A percentile compares a stretch with the other conserved stretches of the same genome.
These are phyloP conservation scores for Galerina sulciceps DNA, from an alignment of 768 basidiomycete genomes.

Conservation along the genomic window DNA sequence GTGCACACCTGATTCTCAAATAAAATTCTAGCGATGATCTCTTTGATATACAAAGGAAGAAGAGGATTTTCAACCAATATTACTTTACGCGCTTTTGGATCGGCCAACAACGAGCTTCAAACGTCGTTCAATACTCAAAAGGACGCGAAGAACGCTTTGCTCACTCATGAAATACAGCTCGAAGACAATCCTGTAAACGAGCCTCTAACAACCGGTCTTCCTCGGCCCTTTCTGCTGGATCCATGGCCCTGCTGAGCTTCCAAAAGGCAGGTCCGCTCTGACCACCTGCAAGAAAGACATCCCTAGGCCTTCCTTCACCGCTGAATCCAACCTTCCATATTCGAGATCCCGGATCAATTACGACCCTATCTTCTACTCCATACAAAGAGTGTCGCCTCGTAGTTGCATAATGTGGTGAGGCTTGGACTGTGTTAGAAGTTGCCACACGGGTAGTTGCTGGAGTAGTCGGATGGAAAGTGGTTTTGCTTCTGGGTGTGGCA, in stretches of 20 bases:
- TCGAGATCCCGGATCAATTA: constrained; percentile 92
- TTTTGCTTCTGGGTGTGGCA: constrained; percentile 43
- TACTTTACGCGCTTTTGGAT: constrained; percentile 94
- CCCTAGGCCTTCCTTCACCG: constrained; percentile 89
- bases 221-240: constrained; percentile 65
- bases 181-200: constrained; percentile 66
- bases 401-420: constrained; percentile 85
- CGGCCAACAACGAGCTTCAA: constrained; percentile 85
- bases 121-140: constrained; percentile 23
- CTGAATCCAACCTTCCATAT: constrained; percentile 99
- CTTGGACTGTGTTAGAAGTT: constrained; percentile 50
- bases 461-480: constrained; percentile 48
- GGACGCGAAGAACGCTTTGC: constrained; percentile 27
- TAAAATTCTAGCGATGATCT: constrained; percentile 80
- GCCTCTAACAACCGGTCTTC: constrained; percentile 75
- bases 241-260: constrained; percentile 59
- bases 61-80: constrained; percentile 91
- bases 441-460: constrained; percentile 60
- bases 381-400: constrained; percentile 92
- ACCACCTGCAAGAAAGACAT: constrained; percentile 72
- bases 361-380: constrained; percentile 93
- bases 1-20: constrained; percentile 85
- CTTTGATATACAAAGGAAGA: constrained; percentile 85
- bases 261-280: constrained; percentile 54
- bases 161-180: constrained; percentile 87